Base-by-base conservation (phyloP, 345 rosid species). In the Fremontodendron californicum region DNA sequence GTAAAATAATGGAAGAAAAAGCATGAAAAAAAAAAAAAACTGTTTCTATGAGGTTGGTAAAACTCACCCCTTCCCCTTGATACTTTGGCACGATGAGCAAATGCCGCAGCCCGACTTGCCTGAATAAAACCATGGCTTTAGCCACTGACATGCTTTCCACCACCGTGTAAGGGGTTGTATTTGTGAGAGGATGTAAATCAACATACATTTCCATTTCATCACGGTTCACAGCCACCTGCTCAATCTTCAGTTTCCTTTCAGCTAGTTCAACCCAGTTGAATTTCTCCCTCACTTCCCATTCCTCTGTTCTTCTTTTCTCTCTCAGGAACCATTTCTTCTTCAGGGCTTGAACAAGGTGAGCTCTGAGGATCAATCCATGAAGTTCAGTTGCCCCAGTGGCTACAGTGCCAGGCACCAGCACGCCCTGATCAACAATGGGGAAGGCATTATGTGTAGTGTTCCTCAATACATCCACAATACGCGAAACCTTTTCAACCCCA, bases 81-180 rank as follows among this genome's bases (percentile, higher is more conserved):
- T 88, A 89, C 79, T 85, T 93, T 25, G 97, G 97, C 46, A 93
- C 89, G 6, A 94, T 74, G 66, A 91, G 89, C 91, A 93, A 45
- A 75, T 94, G 98, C 5, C 98, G 80, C 11, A 90, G 94, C 35
- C 93, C 98, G 23, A 90, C 89, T 85, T 81, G 91, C 79, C 98
- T 77, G 87, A 93, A 94, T 23, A 93, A 88, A 75, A 94, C 93
- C 86, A 89, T 61, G 57, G 98, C 97, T 84, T 93, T 94, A n/a
- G 94, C 97, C 58, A 91, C 97, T 3, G 97, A 93, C 90, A 89
- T 88, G 86, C 88, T 91, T 78, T 93, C 97, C 85, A 90, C 77
- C 65, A 93, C 98, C 0, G 95, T 91, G 84, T 85, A 91, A 65
- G 98, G 97, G 1, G 97, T 91, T 76, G 97, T 87, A 85, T 94